Base-by-base conservation (phyloP, 1,284 basidiomycete species). In the Ustilago esculenta region DNA sequence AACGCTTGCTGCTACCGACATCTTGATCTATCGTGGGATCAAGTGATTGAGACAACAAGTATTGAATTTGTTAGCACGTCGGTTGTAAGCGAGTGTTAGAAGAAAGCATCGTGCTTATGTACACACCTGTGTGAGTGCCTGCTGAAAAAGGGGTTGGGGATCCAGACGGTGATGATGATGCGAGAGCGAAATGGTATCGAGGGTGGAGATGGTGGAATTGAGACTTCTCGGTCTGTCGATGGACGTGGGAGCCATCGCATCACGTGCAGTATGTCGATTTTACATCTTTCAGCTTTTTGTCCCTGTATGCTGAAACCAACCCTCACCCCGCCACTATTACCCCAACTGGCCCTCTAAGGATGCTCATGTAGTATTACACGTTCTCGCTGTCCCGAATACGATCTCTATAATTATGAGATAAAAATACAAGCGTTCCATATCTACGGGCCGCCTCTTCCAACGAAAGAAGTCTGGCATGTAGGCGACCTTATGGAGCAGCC, bases 1-100 rank as follows among this genome's bases (percentile, higher is more conserved):
- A 44, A 77, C 78, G 65, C 73, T 79, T 60, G 60, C 57, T 65
- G 56, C 61, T 41, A 71, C 61, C 44, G 55, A 60, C 60, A 64
- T 70, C n/a, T 18, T 63, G 20, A n/a, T 24, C 30, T 49, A 27
- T 40, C 17, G 24, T 4, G 20, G 25, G 9, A 8, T 12, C 14
- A 8, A 32, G 36, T 4, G 44, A 18, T n/a, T 33, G 20, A 23
- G 25, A 39, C n/a, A n/a, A n/a, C n/a, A n/a, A n/a, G n/a, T n/a
- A n/a, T n/a, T n/a, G n/a, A n/a, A n/a, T n/a, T n/a, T n/a, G n/a
- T n/a, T n/a, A n/a, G n/a, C n/a, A n/a, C n/a, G n/a, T n/a, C n/a
- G n/a, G 7, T 29, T 30, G 25, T 21, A 18, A 5, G 25, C 6
- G 39, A 6, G 21, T 18, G 23, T 24, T 40, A 7, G 23, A 41